Percentiles rank a stretch among this genome's conserved stretches.
phyloP scores from a whole-genome alignment of 768 basidiomycete genomes.

The Leucosporidium scottii region DNA sequence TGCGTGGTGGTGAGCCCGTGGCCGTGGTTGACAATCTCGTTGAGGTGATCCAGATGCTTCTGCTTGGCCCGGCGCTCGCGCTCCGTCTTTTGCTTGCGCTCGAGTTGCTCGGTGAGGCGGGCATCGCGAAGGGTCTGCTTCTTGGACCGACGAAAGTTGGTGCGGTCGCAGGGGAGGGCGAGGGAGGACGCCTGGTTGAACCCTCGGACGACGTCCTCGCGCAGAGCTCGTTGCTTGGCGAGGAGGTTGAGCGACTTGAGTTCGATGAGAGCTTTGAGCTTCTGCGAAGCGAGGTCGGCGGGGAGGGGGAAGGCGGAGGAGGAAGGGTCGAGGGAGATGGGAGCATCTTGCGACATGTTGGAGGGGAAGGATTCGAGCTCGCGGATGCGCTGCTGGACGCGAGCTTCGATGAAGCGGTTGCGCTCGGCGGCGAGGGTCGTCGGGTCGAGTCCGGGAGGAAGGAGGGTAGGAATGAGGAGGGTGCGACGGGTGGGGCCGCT shows the following conservation, averaged over 20 bases:
- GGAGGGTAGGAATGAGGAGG: slow-evolving; percentile 76
- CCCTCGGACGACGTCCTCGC: slow-evolving; percentile 76
- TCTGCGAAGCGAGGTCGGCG: slow-evolving; percentile 53
- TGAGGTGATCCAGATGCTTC: slow-evolving; percentile 91
- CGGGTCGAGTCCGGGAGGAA: slow-evolving; percentile 87
- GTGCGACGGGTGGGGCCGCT: slow-evolving; percentile 43
- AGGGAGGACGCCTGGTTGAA: slow-evolving; percentile 73
- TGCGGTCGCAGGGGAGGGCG: slow-evolving; percentile 73
- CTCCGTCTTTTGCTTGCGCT: slow-evolving; percentile 83
- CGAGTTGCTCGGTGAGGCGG: slow-evolving; percentile 76
- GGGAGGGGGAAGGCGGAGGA: slow-evolving; percentile 42
- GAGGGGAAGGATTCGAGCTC: slow-evolving; percentile 70
- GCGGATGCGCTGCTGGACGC: slow-evolving; percentile 76
- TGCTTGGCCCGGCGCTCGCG: slow-evolving; percentile 90
- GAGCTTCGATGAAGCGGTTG: slow-evolving; percentile 79
- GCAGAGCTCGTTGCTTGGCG: slow-evolving; percentile 79
- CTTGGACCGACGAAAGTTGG: slow-evolving; percentile 78
- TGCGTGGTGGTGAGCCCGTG: slow-evolving; percentile 63
- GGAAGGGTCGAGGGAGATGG: slow-evolving; percentile 52
- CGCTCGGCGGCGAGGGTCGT: slow-evolving; percentile 85
- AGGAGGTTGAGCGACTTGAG: slow-evolving; percentile 80
- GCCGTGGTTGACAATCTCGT: slow-evolving; percentile 76
- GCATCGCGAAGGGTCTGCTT: slow-evolving; percentile 85
- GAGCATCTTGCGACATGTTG: slow-evolving; percentile 57
- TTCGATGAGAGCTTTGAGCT: slow-evolving; percentile 84